Evolutionary conservation across 2,329 filamentous ascomycete species (phyloP).

Genomic region (Huntiella bhutanensis): DNA sequence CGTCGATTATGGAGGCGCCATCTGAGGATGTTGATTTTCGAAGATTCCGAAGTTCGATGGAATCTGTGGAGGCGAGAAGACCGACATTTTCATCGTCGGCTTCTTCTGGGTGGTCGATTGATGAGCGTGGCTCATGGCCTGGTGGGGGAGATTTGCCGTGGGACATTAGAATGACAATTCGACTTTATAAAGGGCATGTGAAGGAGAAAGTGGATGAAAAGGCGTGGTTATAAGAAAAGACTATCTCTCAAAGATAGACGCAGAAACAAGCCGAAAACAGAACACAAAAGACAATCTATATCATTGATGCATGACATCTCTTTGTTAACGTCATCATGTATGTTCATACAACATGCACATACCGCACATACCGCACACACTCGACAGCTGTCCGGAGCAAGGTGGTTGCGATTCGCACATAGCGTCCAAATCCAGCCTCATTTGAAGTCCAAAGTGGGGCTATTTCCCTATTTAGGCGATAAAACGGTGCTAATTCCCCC

Average conservation of each 20-base stretch:
- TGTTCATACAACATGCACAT: too few relatives aligned
- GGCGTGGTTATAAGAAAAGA: not conserved
- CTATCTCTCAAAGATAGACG: not conserved
- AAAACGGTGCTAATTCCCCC: not conserved
- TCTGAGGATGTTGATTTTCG: conserved; percentile 8
- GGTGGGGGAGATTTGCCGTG: not conserved
- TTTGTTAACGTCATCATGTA: too few relatives aligned
- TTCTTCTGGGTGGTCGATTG: not conserved
- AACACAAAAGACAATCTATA: not conserved
- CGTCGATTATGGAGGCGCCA: not conserved
- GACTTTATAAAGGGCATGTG: not conserved
- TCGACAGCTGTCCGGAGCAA: too few relatives aligned
- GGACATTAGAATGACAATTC: not conserved
- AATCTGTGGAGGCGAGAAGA: conserved; percentile 28
- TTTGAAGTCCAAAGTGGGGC: not conserved
- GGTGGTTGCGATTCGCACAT: conserved; percentile 1
- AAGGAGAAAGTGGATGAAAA: not conserved
- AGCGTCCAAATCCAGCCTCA: too few relatives aligned
- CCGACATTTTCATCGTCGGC: conserved; percentile 35
- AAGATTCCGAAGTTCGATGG: conserved; percentile 12
- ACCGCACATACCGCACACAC: too few relatives aligned
- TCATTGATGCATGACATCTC: too few relatives aligned
- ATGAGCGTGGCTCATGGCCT: conserved; percentile 6
- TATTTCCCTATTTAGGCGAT: not conserved
- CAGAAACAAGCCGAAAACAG: not conserved